Evolutionary conservation across 176 grass and related monocot genomes (phyloP), one percentile per base, ranked within the genome.

Genomic region (Ananas comosus): DNA sequence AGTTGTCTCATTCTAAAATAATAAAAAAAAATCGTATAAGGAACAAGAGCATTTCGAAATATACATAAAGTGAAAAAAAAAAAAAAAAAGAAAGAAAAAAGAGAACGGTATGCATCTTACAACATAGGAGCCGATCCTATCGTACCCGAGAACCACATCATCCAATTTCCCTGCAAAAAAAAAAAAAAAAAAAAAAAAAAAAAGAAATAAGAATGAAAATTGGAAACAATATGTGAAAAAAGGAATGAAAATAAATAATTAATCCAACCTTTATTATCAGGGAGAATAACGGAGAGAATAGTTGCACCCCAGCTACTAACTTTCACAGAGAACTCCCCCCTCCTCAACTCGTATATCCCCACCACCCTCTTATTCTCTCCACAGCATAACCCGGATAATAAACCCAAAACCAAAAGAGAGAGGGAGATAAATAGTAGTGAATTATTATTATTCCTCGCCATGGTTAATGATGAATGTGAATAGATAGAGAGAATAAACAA

Each of bases 141-240:
- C 91, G 76, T 92, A 90, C 13, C 89, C 89, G 57, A 97, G 89
- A 53, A 89, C 89, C 9, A 92, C 85, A 82, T 92, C 93, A 19
- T 76, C 82, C 59, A 97, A 83, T 42, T 83, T 70, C 52, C 93
- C 93, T 97, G 77, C 74, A 25, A 51, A 48, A 69, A 29, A 68
- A n/a, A 16, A 10, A 18, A 49, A 28, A 11, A 71, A 56, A 21
- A 49, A 48, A 70, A 7, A 29, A 50, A 29, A 48, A 53, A 16
- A 5, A 2, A 54, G 1, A 78, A 11, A 48, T 72, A 66, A 23
- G 24, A 18, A 22, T 61, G 16, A 64, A 68, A 19, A 42, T 71
- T 28, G 11, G 5, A 70, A 49, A 64, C 2, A n/a, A 49, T 8
- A 13, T 0, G 27, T 1, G 8, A 11, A 4, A 73, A 58, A 79